Percentiles rank a stretch among this genome's conserved stretches.
Evolutionary conservation across 371 early-diverging fungal genomes (phyloP).

Genomic region (Syncephalastrum racemosum): DNA sequence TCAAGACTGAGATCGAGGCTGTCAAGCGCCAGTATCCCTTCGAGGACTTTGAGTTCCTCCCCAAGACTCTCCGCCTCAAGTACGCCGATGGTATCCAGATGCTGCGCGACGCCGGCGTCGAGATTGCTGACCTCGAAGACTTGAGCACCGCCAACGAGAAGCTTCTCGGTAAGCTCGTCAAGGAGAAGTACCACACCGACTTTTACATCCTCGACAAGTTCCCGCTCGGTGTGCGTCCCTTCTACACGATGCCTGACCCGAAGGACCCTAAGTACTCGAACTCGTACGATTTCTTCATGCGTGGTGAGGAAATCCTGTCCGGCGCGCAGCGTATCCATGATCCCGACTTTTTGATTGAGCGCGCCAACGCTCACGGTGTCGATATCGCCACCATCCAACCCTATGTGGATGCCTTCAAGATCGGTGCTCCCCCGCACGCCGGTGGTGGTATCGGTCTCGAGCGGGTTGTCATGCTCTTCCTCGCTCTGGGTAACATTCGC

Average conservation of each 20-base stretch:
- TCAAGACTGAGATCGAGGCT: constrained; percentile 80
- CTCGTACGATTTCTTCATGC: constrained; percentile 99
- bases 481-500: constrained; percentile 97
- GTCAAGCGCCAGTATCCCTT: constrained; percentile 93
- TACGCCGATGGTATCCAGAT: constrained; percentile 93
- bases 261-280: constrained; percentile 87
- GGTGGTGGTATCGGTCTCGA: constrained; percentile 99
- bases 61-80: constrained; percentile 86
- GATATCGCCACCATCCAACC: constrained; percentile 84
- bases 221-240: constrained; percentile 96
- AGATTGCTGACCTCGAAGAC: constrained; percentile 94
- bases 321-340: constrained; percentile 99
- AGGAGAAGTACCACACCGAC: constrained; percentile 96
- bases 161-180: constrained; percentile 91
- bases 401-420: constrained; percentile 98
- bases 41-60: constrained; percentile 87
- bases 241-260: constrained; percentile 99
- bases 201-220: constrained; percentile 99
- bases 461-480: constrained; percentile 98
- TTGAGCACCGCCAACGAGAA: constrained; percentile 94
- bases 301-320: constrained; percentile 99
- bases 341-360: constrained; percentile 79
- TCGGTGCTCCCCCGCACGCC: constrained; percentile 99
- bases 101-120: constrained; percentile 89
- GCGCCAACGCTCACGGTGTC: constrained; percentile 84